Evolutionary conservation across 1,284 basidiomycete genomes (phyloP).

Genomic region (Vanrija sp.): DNA sequence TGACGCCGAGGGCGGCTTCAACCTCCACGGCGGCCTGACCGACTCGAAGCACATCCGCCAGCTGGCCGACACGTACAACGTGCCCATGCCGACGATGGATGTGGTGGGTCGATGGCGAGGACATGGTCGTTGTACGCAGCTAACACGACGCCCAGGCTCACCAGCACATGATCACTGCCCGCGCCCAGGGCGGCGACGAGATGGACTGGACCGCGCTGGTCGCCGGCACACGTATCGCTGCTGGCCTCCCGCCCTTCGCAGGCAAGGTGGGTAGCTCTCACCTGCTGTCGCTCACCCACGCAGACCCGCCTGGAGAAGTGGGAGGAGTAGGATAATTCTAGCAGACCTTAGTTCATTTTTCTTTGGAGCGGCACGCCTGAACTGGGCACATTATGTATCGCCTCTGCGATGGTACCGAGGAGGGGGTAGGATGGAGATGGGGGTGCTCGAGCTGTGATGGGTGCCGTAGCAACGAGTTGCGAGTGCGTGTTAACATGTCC

Average conservation of each 20-base stretch:
- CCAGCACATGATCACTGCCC: slow-evolving; percentile 71
- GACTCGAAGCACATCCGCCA: slow-evolving; percentile 59
- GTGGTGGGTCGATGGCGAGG: slow-evolving; percentile 50
- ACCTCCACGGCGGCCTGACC: slow-evolving; percentile 83
- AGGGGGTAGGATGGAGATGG: background rate
- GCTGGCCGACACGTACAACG: slow-evolving; percentile 59
- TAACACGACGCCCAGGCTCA: slow-evolving; percentile 47
- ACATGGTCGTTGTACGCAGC: background rate
- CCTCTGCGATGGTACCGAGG: background rate
- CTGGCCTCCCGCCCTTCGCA: slow-evolving; percentile 47
- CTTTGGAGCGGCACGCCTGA: too few species aligned
- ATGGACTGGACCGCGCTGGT: slow-evolving; percentile 50
- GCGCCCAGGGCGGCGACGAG: slow-evolving; percentile 54
- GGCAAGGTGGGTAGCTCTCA: slow-evolving; percentile 29
- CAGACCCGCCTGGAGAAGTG: slow-evolving; percentile 15
- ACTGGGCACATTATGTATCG: too few species aligned
- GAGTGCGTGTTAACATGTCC: background rate
- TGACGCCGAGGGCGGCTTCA: slow-evolving; percentile 73
- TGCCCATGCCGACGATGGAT: slow-evolving; percentile 77
- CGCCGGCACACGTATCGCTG: slow-evolving; percentile 46
- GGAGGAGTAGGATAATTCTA: background rate
- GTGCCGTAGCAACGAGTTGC: background rate
- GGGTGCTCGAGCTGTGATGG: background rate
- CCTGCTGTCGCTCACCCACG: background rate
- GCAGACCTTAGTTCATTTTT: background rate